Evolutionary conservation across 164 flowering plant species (phyloP).

Genomic region (Dillenia suffruticosa): DNA sequence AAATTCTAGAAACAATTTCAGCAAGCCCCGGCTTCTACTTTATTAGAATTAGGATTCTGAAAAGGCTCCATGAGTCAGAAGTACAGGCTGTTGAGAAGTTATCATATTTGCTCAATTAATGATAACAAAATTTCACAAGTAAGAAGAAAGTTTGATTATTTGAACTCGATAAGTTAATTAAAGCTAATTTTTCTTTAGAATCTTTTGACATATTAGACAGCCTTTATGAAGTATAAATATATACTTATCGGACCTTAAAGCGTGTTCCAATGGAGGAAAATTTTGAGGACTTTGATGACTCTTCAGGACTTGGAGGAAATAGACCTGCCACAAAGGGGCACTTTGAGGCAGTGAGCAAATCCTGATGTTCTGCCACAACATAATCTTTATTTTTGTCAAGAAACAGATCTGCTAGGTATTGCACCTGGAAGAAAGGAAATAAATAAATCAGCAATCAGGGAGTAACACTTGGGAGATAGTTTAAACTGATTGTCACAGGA

Average conservation of each 20-base stretch:
- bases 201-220: too few relatives aligned
- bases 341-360: conserved; percentile 61
- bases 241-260: conserved; percentile 53
- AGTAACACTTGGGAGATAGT: neutral
- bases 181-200: too few relatives aligned
- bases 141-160: too few relatives aligned
- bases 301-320: conserved; percentile 75
- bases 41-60: too few relatives aligned
- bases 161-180: too few relatives aligned
- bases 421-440: conserved; percentile 43
- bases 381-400: conserved; percentile 96
- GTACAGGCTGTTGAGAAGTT: too few relatives aligned
- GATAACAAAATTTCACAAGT: too few relatives aligned
- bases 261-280: conserved; percentile 95
- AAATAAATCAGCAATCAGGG: neutral
- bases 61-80: too few relatives aligned
- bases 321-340: conserved; percentile 77
- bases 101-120: too few relatives aligned
- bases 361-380: conserved; percentile 98
- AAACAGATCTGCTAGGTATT: conserved; percentile 77
- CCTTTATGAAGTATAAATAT: too few relatives aligned
- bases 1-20: too few relatives aligned
- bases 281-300: conserved; percentile 79
- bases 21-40: too few relatives aligned
- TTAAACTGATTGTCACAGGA: neutral